phyloP scores from a whole-genome alignment of 2,329 filamentous ascomycete genomes.

The Beauveria rudraprayagi region DNA sequence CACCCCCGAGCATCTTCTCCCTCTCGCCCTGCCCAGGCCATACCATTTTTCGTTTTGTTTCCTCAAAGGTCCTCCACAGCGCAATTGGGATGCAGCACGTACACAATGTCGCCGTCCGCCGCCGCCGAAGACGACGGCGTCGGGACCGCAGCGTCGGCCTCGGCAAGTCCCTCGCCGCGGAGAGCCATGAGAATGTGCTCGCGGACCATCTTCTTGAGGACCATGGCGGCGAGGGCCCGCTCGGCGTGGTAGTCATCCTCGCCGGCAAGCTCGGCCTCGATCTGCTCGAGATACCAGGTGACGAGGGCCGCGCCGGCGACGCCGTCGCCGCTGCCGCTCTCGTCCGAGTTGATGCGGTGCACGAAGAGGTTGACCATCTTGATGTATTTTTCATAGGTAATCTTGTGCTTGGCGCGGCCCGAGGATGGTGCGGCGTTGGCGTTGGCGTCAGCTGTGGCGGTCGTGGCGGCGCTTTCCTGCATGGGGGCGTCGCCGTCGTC shows the following conservation, averaged over 20 bases:
- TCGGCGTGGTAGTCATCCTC: conserved; percentile 78
- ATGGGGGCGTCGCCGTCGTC: conserved; percentile 24
- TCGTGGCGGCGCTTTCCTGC: neutral
- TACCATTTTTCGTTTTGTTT: neutral
- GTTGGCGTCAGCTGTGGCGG: neutral
- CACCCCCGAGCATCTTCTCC: no score
- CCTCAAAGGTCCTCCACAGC: conserved; percentile 60
- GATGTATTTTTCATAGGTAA: conserved; percentile 93
- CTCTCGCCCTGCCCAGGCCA: no score
- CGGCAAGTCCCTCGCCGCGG: conserved; percentile 50
- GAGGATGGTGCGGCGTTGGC: conserved; percentile 23
- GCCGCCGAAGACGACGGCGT: conserved; percentile 24
- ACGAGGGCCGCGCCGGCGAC: conserved; percentile 76
- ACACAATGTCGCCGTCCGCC: conserved; percentile 46
- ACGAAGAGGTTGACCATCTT: conserved; percentile 82
- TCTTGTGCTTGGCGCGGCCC: conserved; percentile 63
- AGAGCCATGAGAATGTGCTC: conserved; percentile 86
- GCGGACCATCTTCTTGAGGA: conserved; percentile 88
- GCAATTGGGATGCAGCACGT: conserved; percentile 91
- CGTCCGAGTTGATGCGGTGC: conserved; percentile 74
- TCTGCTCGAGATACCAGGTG: conserved; percentile 86
- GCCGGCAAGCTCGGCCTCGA: conserved; percentile 70
- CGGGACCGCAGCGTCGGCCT: conserved; percentile 34
- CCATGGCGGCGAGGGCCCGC: conserved; percentile 66
- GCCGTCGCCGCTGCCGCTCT: conserved; percentile 67